Conservation (phyloP, 257 asterid species). For the Ilex aquifolium region DNA sequence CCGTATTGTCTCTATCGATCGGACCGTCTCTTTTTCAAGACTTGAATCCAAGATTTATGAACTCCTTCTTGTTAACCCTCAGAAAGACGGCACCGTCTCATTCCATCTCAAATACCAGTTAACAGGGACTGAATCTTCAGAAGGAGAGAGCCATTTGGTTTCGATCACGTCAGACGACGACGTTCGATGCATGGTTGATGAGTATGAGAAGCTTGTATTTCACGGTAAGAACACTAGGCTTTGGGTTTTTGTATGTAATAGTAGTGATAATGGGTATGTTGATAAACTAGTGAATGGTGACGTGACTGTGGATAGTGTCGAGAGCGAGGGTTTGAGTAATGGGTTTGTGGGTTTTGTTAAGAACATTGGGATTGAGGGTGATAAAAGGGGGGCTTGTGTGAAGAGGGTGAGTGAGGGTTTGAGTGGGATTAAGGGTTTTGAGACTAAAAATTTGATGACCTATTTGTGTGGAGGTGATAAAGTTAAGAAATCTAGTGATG, state of each 20-base stretch:
- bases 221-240: slow-evolving; percentile 14
- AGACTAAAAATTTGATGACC: background rate
- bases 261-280: background rate
- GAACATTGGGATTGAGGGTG: no score
- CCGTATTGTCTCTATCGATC: slow-evolving; percentile 18
- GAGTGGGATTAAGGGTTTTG: background rate
- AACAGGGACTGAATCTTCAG: background rate
- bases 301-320: no score
- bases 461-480: background rate
- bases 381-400: no score
- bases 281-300: no score
- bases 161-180: slow-evolving; percentile 15
- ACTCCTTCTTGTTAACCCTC: slow-evolving; percentile 2
- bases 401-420: background rate
- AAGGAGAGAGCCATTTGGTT: background rate
- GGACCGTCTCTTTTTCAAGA: background rate
- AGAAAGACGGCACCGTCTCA: background rate
- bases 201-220: slow-evolving; percentile 8
- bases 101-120: slow-evolving; percentile 16
- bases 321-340: no score
- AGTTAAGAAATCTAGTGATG: slow-evolving; percentile 12
- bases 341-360: no score
- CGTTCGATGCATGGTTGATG: slow-evolving; percentile 19
- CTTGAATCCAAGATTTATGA: slow-evolving; percentile 14
- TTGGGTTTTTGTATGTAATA: slow-evolving; percentile 23